A percentile compares a stretch with the other conserved stretches of the same genome.
Conservation (phyloP, 805 yeast genomes). For the Kluyveromyces wickerhamii region DNA sequence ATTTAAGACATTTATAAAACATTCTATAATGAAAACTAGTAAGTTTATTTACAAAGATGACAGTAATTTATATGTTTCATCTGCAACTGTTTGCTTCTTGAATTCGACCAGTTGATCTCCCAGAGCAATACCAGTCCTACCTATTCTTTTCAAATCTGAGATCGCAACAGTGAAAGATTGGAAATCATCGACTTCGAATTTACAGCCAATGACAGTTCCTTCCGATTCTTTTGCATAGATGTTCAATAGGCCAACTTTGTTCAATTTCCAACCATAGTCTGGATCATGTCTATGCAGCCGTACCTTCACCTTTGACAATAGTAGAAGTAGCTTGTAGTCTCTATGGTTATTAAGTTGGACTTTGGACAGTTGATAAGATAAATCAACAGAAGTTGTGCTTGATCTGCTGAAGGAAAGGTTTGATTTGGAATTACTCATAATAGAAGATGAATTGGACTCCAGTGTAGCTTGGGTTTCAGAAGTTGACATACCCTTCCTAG, state of each 20-base stretch:
- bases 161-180: slow-evolving; percentile 11
- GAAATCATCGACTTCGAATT: slow-evolving; percentile 11
- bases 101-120: slow-evolving; percentile 21
- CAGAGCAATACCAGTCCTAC: slow-evolving; percentile 23
- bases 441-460: slow-evolving; percentile 20
- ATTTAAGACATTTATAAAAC: too few species aligned
- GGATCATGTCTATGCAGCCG: slow-evolving; percentile 15
- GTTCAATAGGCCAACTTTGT: slow-evolving; percentile 14
- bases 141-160: slow-evolving; percentile 18
- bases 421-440: slow-evolving; percentile 10
- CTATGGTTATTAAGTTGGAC: slow-evolving; percentile 1
- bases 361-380: slow-evolving; percentile 5
- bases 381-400: slow-evolving; percentile 7
- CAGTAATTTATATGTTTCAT: slow-evolving; percentile 15
- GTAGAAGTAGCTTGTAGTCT: slow-evolving; percentile 9
- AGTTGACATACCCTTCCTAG: slow-evolving; percentile 10
- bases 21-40: too few species aligned
- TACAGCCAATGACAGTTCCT: slow-evolving; percentile 12
- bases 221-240: slow-evolving; percentile 17
- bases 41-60: background rate
- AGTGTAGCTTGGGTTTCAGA: slow-evolving; percentile 23
- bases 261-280: slow-evolving; percentile 18
- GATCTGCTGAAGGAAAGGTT: slow-evolving; percentile 4
- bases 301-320: slow-evolving; percentile 19
- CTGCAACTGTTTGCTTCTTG: slow-evolving; percentile 18